Evolutionary conservation across 1,284 basidiomycete genomes (phyloP), one percentile per base, ranked within the genome.

Genomic region (Mycena citricolor): DNA sequence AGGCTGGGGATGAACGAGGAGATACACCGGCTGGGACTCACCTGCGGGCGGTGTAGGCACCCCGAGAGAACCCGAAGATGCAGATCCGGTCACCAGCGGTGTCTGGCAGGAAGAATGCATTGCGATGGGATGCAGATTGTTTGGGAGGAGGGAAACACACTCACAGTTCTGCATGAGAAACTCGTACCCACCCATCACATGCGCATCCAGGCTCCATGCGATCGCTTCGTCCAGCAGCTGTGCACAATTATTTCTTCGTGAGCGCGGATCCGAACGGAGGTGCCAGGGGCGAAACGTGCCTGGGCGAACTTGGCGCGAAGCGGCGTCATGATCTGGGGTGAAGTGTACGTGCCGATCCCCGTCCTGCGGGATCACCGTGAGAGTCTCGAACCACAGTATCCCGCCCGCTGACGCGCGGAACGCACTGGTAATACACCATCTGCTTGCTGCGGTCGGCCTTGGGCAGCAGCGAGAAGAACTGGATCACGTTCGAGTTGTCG

Each of bases 401-500:
- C 8, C 12, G n/a, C n/a, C n/a, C 19, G 7, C 22, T 17, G 23
- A 35, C 19, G 24, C 25, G 34, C 29, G 23, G 17, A 32, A 35
- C 58, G 20, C 21, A 71, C 65, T 81, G 78, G 49, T 81, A 81
- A 55, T 81, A 81, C 3, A 77, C 73, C 68, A 81, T 66, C 59
- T 82, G 79, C 54, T 76, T 68, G 20, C 57, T 57, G n/a, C 63
- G 60, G 48, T 81, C 73, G 54, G 75, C 69, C 55, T 79, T 82
- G 63, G 76, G 73, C 38, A 82, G 59, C 41, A 77, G 51, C 5
- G 70, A 67, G 40, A 79, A 71, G 14, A 85, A 63, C 52, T 79
- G 68, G 20, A 81, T 73, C 32, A 84, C 73, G 48, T 83, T 83
- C 6, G 79, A 81, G 61, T 82, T 83, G 47, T 69, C 67, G 10